Percentiles rank a stretch among this genome's conserved stretches.
Conservation (phyloP, 2,329 filamentous ascomycete species). For the Purpureocillium takamizusanense region DNA sequence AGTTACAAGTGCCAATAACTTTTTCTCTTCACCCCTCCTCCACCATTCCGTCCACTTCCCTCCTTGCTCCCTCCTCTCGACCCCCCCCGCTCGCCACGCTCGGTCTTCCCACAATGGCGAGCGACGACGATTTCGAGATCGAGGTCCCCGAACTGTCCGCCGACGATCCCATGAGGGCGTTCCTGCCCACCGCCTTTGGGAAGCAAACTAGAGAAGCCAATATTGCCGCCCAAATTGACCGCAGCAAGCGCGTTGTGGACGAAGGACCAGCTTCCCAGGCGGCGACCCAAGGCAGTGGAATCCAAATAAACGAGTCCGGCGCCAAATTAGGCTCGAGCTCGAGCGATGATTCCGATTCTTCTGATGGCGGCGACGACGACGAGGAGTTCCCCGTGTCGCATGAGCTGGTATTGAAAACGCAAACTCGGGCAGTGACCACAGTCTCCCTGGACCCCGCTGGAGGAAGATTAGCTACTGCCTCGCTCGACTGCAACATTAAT, state of each 20-base stretch:
- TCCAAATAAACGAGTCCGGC: conserved; percentile 15
- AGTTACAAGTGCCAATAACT: conserved; percentile 10
- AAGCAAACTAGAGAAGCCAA: conserved; percentile 69
- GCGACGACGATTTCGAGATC: conserved; percentile 51
- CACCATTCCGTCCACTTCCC: conserved; percentile 6
- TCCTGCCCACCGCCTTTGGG: conserved; percentile 76
- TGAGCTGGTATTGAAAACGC: conserved; percentile 85
- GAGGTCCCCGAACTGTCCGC: conserved; percentile 43
- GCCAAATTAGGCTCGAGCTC: conserved; percentile 30
- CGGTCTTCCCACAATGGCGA: conserved; percentile 46
- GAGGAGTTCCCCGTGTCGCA: conserved; percentile 91
- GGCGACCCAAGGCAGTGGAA: conserved; percentile 8
- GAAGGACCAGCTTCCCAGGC: conserved; percentile 3
- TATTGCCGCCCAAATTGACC: conserved; percentile 71
- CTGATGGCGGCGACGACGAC: conserved; percentile 58
- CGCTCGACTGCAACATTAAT: conserved; percentile 83
- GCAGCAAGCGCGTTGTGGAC: conserved; percentile 52
- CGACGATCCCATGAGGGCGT: conserved; percentile 65
- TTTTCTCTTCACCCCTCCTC: conserved; percentile 5
- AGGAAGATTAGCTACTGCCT: conserved; percentile 78
- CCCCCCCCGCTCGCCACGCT: conserved; percentile 2
- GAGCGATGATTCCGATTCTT: conserved; percentile 35
- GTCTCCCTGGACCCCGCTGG: conserved; percentile 79
- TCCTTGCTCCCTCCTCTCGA: too few relatives aligned
- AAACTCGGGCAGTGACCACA: conserved; percentile 78